Evolutionary conservation across 2,329 filamentous ascomycete species (phyloP).

Genomic region (Penicillium concentricum): DNA sequence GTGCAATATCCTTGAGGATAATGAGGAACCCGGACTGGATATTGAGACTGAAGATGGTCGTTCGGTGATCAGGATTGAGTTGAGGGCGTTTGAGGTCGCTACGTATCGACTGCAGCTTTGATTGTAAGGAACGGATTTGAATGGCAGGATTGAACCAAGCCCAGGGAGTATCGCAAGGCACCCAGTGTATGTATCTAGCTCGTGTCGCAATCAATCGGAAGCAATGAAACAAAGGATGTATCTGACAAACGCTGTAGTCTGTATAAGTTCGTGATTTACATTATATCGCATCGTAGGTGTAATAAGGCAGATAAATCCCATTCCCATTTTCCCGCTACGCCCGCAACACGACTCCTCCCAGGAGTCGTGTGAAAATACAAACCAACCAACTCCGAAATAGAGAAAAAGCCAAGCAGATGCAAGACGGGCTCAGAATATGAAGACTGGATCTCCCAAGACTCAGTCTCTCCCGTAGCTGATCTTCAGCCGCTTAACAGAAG

Average conservation of each 20-base stretch:
- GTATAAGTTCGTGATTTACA: conserved; percentile 12
- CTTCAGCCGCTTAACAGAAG: conserved; percentile 45
- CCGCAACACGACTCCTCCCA: conserved; percentile 1
- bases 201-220: background rate
- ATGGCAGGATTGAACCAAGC: too few relatives aligned
- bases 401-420: conserved; percentile 5
- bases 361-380: background rate
- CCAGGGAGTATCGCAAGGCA: background rate
- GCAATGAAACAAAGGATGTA: background rate
- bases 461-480: conserved; percentile 47
- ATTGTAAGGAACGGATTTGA: background rate
- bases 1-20: conserved; percentile 86
- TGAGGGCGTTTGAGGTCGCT: conserved; percentile 82
- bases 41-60: conserved; percentile 39
- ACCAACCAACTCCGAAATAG: conserved; percentile 10
- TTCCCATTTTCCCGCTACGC: conserved; percentile 6
- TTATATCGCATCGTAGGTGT: conserved; percentile 6
- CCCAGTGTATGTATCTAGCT: background rate
- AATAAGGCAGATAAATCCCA: background rate
- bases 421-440: background rate
- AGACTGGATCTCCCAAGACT: background rate
- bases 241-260: conserved; percentile 3
- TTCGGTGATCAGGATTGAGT: conserved; percentile 57
- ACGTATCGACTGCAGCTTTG: conserved; percentile 68
- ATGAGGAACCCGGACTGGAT: conserved; percentile 62